A percentile compares a stretch with the other conserved stretches of the same genome.
These are phyloP conservation scores for Solidago caesia DNA, from an alignment of 129 eudicot species.

Conservation along the genomic window DNA sequence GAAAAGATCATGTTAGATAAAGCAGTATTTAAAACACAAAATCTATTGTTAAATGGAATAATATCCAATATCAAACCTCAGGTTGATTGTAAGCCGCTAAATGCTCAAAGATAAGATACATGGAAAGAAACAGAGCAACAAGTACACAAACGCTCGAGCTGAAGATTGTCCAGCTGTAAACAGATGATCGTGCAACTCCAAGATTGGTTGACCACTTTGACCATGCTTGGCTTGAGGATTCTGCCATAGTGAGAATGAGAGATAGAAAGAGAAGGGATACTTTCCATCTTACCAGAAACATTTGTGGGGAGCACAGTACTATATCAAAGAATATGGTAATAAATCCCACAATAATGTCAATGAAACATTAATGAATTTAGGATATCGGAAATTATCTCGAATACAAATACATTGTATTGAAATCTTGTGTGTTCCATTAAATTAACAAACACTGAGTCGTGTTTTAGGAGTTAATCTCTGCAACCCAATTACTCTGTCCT, in stretches of 20 bases:
- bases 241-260: no score
- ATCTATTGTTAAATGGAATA: neutral
- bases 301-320: neutral
- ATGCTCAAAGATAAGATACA: slow-evolving; percentile 90
- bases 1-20: no score
- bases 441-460: no score
- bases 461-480: no score
- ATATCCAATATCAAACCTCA: slow-evolving; percentile 50
- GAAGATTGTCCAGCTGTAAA: slow-evolving; percentile 65
- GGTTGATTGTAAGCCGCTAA: slow-evolving; percentile 94
- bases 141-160: slow-evolving; percentile 77
- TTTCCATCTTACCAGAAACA: slow-evolving; percentile 1
- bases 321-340: neutral
- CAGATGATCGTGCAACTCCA: slow-evolving; percentile 37
- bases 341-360: neutral
- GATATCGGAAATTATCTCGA: neutral
- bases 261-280: no score
- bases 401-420: no score
- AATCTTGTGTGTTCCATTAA: no score
- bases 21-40: neutral
- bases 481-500: no score
- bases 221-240: no score
- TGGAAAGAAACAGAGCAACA: slow-evolving; percentile 76
- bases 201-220: slow-evolving; percentile 48
- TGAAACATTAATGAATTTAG: neutral